Base-by-base conservation (phyloP, 2,329 filamentous ascomycete species). In the Xylaria sp. region DNA sequence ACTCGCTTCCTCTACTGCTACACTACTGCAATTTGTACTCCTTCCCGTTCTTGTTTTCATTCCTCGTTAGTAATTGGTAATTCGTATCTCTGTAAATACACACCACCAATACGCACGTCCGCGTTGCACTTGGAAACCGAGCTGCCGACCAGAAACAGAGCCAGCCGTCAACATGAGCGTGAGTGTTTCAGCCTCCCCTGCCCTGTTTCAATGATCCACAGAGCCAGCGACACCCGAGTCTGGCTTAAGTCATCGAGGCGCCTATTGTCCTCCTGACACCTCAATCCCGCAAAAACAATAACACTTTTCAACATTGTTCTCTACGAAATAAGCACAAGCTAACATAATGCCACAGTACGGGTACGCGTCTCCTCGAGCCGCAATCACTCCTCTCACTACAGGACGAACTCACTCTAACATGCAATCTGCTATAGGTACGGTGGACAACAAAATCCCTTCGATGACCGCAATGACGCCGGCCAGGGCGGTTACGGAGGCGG, bases 401-500 rank as follows among this genome's bases (percentile, higher is more conserved):
- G 53, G 30, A 60, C 52, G 60, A 56, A 66, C 46, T 53, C 61
- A 63, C 46, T 67, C 79, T 83, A 74, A 83, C 78, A 56, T 36
- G 20, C 52, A 60, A 67, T 39, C 52, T 55, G 59, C 50, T 68
- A 41, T 76, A 89, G 86, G 80, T 89, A 89, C 81, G 83, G 85
- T 70, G 82, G 81, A 65, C 80, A 80, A 73, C 78, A 80, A 68
- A 89, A 90, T 79, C 87, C 88, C 63, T 90, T 86, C 74, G 87
- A 89, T 75, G 82, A 90, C 75, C 82, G 84, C 76, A 82, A 83
- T 68, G 80, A 78, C 41, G 73, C 74, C 57, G 73, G 72, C 58
- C 76, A 76, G 60, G 80, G 79, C 55, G 78, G 80, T 28, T 82
- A 82, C 63, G 80, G 79, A 32, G 76, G 75, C 53, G 76, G 70